Evolutionary conservation across 1,139 yeast species (phyloP), one percentile per base, ranked within the genome.

Genomic region (Magnusiomyces magnusii): DNA sequence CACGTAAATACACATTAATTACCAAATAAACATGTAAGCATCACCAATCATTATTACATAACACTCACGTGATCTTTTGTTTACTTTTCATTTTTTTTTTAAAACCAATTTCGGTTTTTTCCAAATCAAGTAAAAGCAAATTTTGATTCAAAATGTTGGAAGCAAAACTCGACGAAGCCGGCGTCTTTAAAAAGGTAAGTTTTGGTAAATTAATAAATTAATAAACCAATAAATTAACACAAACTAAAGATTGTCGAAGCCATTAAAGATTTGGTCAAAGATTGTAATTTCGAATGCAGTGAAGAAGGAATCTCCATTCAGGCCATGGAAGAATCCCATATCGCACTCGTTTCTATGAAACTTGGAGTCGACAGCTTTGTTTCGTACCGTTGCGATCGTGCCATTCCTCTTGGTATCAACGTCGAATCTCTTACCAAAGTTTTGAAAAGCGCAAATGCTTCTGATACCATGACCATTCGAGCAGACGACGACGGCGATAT

Each of bases 261-360:
- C 61, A 87, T 91, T 72, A 88, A 90, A 73, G 99, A 93, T 71
- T 85, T 95, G 71, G 97, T 93, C 64, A 88, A 88, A 71, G 81
- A 91, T 68, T 93, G 97, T 78, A 93, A 93, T 80, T 90, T 93
- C 80, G 95, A 92, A 76, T 93, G 98, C 77, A 84, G 96, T 24
- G 96, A 89, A 74, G 84, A 86, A 65, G 99, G 99, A 64, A 86
- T 93, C 68, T 87, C 96, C 23, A 95, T 95, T 27, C 98, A 93
- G 77, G 98, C 99, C 25, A 95, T 93, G 68, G 99, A 93, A 75
- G 96, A 91, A 71, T 91, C 99, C 42, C 90, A 97, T 79, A 97
- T 93, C 63, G 83, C 93, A 65, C 80, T 93, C 66, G 97, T 93
- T 52, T 87, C 97, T 17, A 79, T 93, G 67, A 82, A 88, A 69